phyloP scores from a whole-genome alignment of 495 filamentous ascomycete genomes.

The Rhizodiscina lignyota region DNA sequence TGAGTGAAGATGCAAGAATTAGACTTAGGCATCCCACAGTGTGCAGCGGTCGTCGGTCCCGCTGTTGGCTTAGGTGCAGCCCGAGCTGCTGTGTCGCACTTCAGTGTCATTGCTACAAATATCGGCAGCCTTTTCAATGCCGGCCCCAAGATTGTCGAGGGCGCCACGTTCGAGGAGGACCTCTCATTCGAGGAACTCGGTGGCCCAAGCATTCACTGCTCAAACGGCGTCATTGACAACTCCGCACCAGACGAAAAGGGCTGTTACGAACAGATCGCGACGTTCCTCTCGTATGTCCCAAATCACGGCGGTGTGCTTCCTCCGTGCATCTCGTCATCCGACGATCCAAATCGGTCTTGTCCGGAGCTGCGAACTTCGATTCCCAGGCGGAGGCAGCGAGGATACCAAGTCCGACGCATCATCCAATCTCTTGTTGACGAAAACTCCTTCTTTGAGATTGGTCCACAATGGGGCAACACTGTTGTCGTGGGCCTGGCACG shows the following conservation, averaged over 20 bases:
- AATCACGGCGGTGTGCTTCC: background rate
- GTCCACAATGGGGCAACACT: background rate
- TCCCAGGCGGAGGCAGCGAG: background rate
- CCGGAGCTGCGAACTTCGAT: background rate
- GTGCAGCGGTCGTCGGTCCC: background rate
- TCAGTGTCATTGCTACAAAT: background rate
- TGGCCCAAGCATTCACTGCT: background rate
- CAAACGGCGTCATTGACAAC: background rate
- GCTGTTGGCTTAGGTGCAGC: background rate
- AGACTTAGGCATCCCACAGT: background rate
- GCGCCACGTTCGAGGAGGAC: background rate
- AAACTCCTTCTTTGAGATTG: background rate
- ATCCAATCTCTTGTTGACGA: background rate
- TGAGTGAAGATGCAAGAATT: too few relatives aligned
- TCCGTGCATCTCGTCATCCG: background rate
- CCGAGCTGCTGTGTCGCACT: background rate
- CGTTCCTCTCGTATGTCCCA: background rate
- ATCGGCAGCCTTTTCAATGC: background rate
- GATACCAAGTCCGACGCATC: background rate
- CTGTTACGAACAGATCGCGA: background rate
- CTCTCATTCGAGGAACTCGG: background rate
- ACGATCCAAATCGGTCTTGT: background rate
- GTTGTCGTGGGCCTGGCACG: background rate
- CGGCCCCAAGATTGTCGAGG: background rate
- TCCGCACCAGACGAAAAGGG: background rate